Base-by-base conservation (phyloP, 345 rosid species). In the Conringia planisiliqua region DNA sequence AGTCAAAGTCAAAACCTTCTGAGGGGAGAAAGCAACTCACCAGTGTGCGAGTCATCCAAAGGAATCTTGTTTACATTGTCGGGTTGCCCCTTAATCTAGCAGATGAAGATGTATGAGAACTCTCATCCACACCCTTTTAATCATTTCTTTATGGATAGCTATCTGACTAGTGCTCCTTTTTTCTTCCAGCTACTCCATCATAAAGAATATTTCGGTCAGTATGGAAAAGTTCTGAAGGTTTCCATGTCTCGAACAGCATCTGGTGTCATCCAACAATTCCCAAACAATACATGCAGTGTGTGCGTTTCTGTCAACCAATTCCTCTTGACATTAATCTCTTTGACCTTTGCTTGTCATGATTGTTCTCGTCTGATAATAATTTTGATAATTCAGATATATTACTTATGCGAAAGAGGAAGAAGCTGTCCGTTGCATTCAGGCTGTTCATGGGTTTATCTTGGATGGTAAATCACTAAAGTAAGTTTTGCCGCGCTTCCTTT, bases 271-370 rank as follows among this genome's bases (percentile, higher is more conserved):
- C 92, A 86, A 57, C 92, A 85, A 61, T 83, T 83, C 68, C 77
- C 89, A 36, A 89, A 89, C 73, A 85, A 78, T 72, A 87, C 86
- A 74, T 89, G 96, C 84, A 80, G 92, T 84, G 86, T 89, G 90
- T 87, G 78, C 83, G 92, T 71, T 65, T 54, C 48, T 59, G 16
- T 43, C 29, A 59, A 47, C 50, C 39, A 1, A 61, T 57, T 22
- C 33, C 39, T 14, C n/a, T 33, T 35, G 10, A 8, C 32, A n/a
- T 70, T 35, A 27, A 7, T 24, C 42, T 18, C 30, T 14, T 68
- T 68, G 30, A 8, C 6, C 35, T 16, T 22, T 1, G 22, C 57
- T 66, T 62, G 54, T 3, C 60, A 30, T 57, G 7, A 9, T 42
- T 30, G 17, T 52, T 42, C 30, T 38, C 22, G 0, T 52, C 52